Percentiles rank a stretch among this genome's conserved stretches.
These are phyloP conservation scores for Telfairia occidentalis DNA, from an alignment of 331 rosid genomes.

Conservation along the genomic window DNA sequence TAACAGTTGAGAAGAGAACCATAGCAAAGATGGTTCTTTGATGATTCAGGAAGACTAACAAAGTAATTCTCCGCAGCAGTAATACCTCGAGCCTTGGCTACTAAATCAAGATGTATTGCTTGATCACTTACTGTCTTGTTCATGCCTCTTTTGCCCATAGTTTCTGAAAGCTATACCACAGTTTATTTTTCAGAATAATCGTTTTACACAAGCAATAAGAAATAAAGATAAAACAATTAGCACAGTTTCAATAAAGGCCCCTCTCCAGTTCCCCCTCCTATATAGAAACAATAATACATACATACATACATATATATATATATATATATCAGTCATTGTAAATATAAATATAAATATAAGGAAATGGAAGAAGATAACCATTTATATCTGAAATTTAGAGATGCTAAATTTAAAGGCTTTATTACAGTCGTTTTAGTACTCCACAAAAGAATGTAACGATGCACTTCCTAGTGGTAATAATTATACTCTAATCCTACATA, in stretches of 20 bases:
- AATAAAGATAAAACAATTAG: not conserved
- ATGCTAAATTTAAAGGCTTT: not conserved
- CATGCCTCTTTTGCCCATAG: conserved; percentile 67
- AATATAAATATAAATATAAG: too few relatives aligned
- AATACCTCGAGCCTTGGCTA: conserved; percentile 64
- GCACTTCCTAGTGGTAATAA: not conserved
- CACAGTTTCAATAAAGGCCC: not conserved
- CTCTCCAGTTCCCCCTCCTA: not conserved
- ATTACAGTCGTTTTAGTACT: not conserved
- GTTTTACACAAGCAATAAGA: not conserved
- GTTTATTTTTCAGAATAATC: not conserved
- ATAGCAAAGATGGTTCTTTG: conserved; percentile 62
- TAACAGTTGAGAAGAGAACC: conserved; percentile 85
- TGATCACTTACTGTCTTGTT: conserved; percentile 71
- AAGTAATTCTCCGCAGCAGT: conserved; percentile 68
- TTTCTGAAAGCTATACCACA: conserved; percentile 53
- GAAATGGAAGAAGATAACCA: not conserved
- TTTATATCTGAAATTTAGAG: not conserved
- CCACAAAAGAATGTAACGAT: not conserved
- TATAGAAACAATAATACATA: too few relatives aligned
- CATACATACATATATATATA: too few relatives aligned
- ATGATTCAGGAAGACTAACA: conserved; percentile 57
- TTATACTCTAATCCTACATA: not conserved
- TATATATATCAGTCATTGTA: too few relatives aligned
- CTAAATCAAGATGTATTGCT: conserved; percentile 77